These are phyloP conservation scores for Elaeis oleifera DNA, from an alignment of 202 grass and related monocot species.

Conservation along the genomic window DNA sequence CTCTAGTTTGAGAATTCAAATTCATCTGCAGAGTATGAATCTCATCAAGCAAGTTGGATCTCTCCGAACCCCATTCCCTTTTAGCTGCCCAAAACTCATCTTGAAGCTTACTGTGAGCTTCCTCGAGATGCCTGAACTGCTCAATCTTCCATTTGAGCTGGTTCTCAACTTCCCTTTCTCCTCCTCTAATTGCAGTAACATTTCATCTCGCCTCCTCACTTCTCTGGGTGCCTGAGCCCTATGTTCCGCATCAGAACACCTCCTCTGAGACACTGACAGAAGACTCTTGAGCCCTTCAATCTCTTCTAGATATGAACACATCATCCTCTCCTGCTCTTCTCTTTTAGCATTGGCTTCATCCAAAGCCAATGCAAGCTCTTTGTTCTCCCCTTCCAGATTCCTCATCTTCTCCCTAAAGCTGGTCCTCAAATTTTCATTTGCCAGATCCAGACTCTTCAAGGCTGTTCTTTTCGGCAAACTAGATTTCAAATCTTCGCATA, in stretches of 20 bases:
- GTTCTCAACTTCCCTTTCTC: slow-evolving; percentile 45
- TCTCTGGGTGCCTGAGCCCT: slow-evolving; percentile 41
- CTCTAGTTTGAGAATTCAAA: slow-evolving; percentile 51
- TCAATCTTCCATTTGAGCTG: slow-evolving; percentile 85
- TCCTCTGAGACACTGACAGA: slow-evolving; percentile 45
- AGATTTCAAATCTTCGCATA: slow-evolving; percentile 22
- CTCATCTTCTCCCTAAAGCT: slow-evolving; percentile 28
- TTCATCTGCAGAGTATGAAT: slow-evolving; percentile 35
- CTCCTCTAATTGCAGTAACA: slow-evolving; percentile 57
- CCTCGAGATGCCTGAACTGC: slow-evolving; percentile 88
- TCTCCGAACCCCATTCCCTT: slow-evolving; percentile 47
- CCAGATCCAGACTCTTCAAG: slow-evolving; percentile 34
- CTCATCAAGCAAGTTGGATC: slow-evolving; percentile 48
- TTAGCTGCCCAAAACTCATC: slow-evolving; percentile 43
- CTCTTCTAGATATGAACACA: slow-evolving; percentile 33
- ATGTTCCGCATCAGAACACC: slow-evolving; percentile 42
- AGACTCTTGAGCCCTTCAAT: slow-evolving; percentile 37
- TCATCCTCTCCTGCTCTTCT: slow-evolving; percentile 36
- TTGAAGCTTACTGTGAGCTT: slow-evolving; percentile 53
- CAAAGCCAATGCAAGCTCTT: slow-evolving; percentile 35
- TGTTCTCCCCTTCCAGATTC: slow-evolving; percentile 47
- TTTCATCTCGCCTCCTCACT: slow-evolving; percentile 49
- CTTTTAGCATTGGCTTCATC: slow-evolving; percentile 47
- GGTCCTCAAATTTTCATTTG: slow-evolving; percentile 48
- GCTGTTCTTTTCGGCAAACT: slow-evolving; percentile 43